Base-by-base conservation (phyloP, 225 moss, liverwort and hornwort genomes). In the Polytrichum formosum region DNA sequence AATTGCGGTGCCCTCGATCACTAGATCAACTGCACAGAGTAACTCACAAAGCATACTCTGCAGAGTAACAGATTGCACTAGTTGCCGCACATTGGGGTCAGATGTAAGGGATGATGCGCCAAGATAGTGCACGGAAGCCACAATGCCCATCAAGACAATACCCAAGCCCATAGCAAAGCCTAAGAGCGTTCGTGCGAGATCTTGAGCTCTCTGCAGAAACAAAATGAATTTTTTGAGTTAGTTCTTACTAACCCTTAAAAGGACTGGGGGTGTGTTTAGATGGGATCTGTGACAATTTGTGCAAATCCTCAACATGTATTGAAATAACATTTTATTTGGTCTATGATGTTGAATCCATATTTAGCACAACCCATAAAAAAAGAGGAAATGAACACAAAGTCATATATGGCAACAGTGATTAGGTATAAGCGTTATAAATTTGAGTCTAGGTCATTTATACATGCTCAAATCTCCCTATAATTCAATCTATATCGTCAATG, bases 1-100 rank as follows among this genome's bases (percentile, higher is more conserved):
- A 69, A 93, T 84, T 64, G 93, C 87, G 76, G 88, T 88, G 56
- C 91, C 89, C 77, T 93, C 93, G 53, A 91, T 63, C 62, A 91
- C 85, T 18, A 85, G 80, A 7, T 82, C 76, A 67, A 90, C 7
- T 63, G 91, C 70, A 62, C 93, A 93, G 19, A 91, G 63, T n/a
- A 91, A 64, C 66, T 72, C 84, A 66, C 83, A 80, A 25, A 91
- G 69, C 90, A 86, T 91, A 67, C 71, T 90, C 72, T 93, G 93
- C 71, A 78, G 66, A 59, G 91, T 93, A 23, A 93, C 86, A 66
- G 89, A 87, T 31, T 84, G 85, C 82, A 93, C 89, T 66, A 93
- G 58, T 65, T 80, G 85, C 58, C 72, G 82, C 53, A 93, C 91
- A 53, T 56, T 69, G 26, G 75, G 68, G 74, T 91, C 93, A 21